Evolutionary conservation across 305 asterid species (phyloP), one percentile per base, ranked within the genome.

Genomic region (Fraxinus paxiana): DNA sequence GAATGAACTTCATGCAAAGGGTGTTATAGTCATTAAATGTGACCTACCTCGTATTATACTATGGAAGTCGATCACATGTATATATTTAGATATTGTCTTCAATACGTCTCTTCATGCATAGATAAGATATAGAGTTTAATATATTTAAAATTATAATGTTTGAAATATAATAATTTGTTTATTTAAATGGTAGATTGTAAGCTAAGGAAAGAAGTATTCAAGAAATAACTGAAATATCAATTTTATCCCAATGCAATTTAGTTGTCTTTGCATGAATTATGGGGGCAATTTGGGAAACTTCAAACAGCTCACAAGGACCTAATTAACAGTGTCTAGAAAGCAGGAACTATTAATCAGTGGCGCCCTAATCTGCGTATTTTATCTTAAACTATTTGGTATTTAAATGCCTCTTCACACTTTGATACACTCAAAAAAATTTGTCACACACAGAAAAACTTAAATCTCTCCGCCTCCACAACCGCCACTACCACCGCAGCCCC

Each of bases 301-400:
- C 18, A 31, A 13, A 24, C 17, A 41, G 41, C 35, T 41, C 30
- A 79, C 35, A 31, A 30, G 63, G 43, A 13, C 33, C 20, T 46
- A 18, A 33, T 41, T 43, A 75, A 73, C 43, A 73, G 77, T 56
- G 46, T 51, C 74, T 67, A 69, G 72, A 83, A 81, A 83, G 74
- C 77, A 77, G 82, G 79, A 33, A 81, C 83, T 83, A 82, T 34
- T 67, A 70, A 85, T 81, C 75, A 84, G 77, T 72, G 88, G 89
- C 83, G 75, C 88, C 89, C 90, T 85, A 87, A 81, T 88, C 85
- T 43, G 73, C 63, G 63, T 69, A 81, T 80, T 51, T 51, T 83
- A 70, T 46, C 76, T 65, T 24, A 71, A 82, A 78, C 33, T 34
- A 80, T 46, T 75, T 78, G 56, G 0, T 73, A 78, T 86, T 88